Base-by-base conservation (phyloP, 768 basidiomycete genomes). In the Pulveroboletus sp. region DNA sequence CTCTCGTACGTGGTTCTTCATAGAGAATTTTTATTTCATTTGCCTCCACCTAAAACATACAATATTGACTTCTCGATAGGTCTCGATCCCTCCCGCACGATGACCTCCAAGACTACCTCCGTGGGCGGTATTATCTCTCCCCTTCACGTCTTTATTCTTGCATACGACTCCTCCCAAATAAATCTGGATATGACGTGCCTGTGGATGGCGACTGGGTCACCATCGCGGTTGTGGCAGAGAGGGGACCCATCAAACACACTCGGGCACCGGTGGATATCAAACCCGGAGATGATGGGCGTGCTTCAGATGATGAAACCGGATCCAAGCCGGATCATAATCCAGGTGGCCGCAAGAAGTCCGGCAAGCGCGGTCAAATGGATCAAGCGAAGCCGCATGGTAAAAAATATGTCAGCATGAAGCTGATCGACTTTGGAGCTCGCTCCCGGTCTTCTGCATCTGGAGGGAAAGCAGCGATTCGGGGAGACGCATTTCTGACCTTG, bases 171-270 rank as follows among this genome's bases (percentile, higher is more conserved):
- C 76, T 84, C 13, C 81, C 86, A 0, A 82, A 89, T 62, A 86
- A 88, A 55, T 83, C 87, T 49, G 85, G 83, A 16, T 95, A 93
- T 65, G 93, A 97, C 38, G 80, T 99, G 1, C 94, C 95, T 10
- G 85, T 97, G 2, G 80, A 81, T 6, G 89, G 89, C 3, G 96
- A 98, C 67, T 98, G 92, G 89, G 79, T 97, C 35, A 94, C 93
- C 6, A 90, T 99, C 40, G 95, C 92, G 2, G 94, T 98, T 5
- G 83, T 99, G 13, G 95, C 93, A 2, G 92, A 95, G 65, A 81
- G 93, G 19, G 85, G 92, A 3, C 85, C 84, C 7, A 73, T 94
- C 62, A 83, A 80, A 55, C 79, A 83, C 57, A 89, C 77, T 40
- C 79, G 77, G 49, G 83, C 85, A 26, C 86, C 86, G 42, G 80